These are phyloP conservation scores for Cantharellus cinnabarinus DNA, from an alignment of 768 basidiomycete species.

Conservation along the genomic window DNA sequence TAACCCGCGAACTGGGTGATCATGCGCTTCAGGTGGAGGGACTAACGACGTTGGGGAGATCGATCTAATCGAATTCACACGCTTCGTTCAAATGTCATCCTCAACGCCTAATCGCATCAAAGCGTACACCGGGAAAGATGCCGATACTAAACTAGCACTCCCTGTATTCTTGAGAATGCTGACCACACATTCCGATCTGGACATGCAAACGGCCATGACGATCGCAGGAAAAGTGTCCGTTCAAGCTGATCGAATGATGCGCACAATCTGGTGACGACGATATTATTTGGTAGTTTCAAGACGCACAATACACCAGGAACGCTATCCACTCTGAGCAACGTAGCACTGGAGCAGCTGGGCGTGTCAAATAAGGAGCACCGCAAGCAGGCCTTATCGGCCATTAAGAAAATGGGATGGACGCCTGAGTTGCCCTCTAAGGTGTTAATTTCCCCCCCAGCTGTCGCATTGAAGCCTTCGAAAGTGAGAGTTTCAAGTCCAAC, in stretches of 20 bases:
- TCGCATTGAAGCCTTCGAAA: neutral
- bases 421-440: constrained; percentile 12
- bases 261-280: neutral
- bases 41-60: too few species aligned
- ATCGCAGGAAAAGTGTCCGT: constrained; percentile 49
- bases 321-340: constrained; percentile 37
- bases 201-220: constrained; percentile 46
- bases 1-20: too few species aligned
- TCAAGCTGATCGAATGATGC: neutral
- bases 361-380: constrained; percentile 46
- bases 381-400: constrained; percentile 33
- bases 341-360: constrained; percentile 35
- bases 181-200: constrained; percentile 28
- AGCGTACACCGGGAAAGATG: neutral
- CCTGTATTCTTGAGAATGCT: constrained; percentile 49
- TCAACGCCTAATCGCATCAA: too few species aligned
- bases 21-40: too few species aligned
- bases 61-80: too few species aligned
- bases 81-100: too few species aligned
- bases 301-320: constrained; percentile 38
- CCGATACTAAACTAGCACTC: constrained; percentile 28
- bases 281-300: constrained; percentile 35
- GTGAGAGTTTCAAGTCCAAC: too few species aligned
- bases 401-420: constrained; percentile 38
- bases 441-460: neutral